Evolutionary conservation across 768 basidiomycete species (phyloP).

Genomic region (Boletus reticuloceps): DNA sequence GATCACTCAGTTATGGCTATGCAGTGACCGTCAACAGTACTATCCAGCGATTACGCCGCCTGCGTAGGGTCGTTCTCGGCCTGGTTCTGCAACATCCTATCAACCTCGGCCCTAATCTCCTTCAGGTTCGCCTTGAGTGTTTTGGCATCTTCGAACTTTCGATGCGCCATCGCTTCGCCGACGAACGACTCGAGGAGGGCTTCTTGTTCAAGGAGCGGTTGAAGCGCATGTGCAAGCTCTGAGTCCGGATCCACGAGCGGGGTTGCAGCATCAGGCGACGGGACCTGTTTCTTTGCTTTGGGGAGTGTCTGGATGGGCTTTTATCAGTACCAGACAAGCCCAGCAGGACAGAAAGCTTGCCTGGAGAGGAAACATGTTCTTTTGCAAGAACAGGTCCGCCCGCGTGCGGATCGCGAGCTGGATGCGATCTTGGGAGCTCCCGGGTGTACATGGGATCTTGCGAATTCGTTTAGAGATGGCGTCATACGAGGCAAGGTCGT

Average conservation of each 20-base stretch:
- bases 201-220: conserved; percentile 94
- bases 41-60: neutral
- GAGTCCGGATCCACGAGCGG: conserved; percentile 62
- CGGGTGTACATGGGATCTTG: conserved; percentile 60
- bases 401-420: conserved; percentile 77
- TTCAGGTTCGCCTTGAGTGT: conserved; percentile 73
- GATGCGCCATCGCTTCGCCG: conserved; percentile 81
- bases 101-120: conserved; percentile 86
- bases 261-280: conserved; percentile 12
- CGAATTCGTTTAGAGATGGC: conserved; percentile 83
- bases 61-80: conserved; percentile 7
- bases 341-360: conserved; percentile 4
- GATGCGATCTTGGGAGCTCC: conserved; percentile 78
- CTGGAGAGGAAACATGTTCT: conserved; percentile 72
- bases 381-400: conserved; percentile 80
- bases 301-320: conserved; percentile 40
- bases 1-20: neutral
- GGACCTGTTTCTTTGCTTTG: conserved; percentile 39
- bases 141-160: conserved; percentile 96
- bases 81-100: conserved; percentile 50
- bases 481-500: conserved; percentile 88
- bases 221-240: conserved; percentile 66
- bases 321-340: neutral
- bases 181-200: conserved; percentile 87
- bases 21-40: neutral